Evolutionary conservation across 306 rosid species (phyloP).

Genomic region (Dryas octopetala): DNA sequence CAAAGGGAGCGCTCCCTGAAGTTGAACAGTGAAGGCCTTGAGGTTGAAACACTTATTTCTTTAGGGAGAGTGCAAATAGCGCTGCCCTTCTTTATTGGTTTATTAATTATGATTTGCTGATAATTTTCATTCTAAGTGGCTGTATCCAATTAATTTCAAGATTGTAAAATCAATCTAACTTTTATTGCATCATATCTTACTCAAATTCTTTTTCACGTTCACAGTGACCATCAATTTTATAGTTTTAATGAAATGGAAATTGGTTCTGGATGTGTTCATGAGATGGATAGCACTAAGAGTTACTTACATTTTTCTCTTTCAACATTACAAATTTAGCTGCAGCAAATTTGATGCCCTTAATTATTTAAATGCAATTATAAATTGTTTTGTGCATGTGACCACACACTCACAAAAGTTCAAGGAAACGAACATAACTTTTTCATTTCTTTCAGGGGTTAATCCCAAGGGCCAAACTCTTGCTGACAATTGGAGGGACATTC

Average conservation of each 20-base stretch:
- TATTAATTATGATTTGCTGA: slow-evolving; percentile 8
- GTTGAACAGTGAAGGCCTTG: slow-evolving; percentile 96
- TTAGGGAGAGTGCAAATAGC: too few species aligned
- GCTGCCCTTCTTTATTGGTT: slow-evolving; percentile 3
- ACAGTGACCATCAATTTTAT: background rate
- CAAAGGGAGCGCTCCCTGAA: slow-evolving; percentile 93
- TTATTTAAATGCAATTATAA: background rate
- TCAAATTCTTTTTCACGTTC: background rate
- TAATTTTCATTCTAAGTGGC: slow-evolving; percentile 12
- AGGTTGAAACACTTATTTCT: slow-evolving; percentile 50
- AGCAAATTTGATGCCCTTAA: background rate
- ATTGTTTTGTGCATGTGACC: background rate
- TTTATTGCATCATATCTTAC: background rate
- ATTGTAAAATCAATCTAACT: background rate
- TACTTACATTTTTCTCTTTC: background rate
- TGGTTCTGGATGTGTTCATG: background rate
- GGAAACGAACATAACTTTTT: slow-evolving; percentile 20
- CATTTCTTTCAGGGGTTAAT: slow-evolving; percentile 68
- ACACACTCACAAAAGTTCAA: background rate
- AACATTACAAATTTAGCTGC: background rate
- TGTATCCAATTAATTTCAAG: background rate
- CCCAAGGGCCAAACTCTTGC: slow-evolving; percentile 85
- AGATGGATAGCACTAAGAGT: background rate
- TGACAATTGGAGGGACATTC: slow-evolving; percentile 92
- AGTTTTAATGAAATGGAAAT: background rate